Evolutionary conservation across 169 alveolate genomes (phyloP).

Genomic region (Plasmodium coatneyi): DNA sequence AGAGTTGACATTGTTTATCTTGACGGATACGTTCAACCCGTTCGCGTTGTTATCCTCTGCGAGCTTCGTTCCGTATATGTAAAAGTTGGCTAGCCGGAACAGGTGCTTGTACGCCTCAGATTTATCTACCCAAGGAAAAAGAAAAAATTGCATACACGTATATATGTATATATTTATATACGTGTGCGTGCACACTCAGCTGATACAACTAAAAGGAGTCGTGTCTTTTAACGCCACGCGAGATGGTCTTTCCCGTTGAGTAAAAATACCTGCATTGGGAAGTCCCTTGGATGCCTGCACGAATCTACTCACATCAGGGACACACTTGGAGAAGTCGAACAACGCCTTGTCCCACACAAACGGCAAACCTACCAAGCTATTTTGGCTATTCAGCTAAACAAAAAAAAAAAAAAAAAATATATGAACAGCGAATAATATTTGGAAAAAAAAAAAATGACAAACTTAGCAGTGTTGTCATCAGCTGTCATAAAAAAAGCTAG

Average conservation of each 20-base stretch:
- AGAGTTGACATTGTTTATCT: constrained; percentile 25
- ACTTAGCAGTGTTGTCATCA: background rate
- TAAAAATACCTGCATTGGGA: constrained; percentile 25
- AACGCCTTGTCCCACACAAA: constrained; percentile 47
- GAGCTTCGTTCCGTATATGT: constrained; percentile 34
- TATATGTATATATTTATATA: background rate
- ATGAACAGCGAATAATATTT: background rate
- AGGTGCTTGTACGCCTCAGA: constrained; percentile 1
- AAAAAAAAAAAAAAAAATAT: constrained; percentile 3
- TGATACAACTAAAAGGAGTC: background rate
- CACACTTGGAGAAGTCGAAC: constrained; percentile 60
- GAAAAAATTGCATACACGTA: background rate
- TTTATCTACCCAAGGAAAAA: background rate
- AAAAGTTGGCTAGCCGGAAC: constrained; percentile 38
- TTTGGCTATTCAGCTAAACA: constrained; percentile 36
- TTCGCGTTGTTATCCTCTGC: constrained; percentile 28
- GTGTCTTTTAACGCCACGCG: background rate
- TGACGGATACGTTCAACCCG: constrained; percentile 20
- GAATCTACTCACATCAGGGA: constrained; percentile 48
- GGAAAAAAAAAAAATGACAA: background rate
- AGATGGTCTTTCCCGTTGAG: background rate
- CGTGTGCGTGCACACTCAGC: background rate
- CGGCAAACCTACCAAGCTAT: constrained; percentile 16
- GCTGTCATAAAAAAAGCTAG: background rate
- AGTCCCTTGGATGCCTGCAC: constrained; percentile 15